Evolutionary conservation across 1,284 basidiomycete genomes (phyloP).

Genomic region (Leccinum solheimii): DNA sequence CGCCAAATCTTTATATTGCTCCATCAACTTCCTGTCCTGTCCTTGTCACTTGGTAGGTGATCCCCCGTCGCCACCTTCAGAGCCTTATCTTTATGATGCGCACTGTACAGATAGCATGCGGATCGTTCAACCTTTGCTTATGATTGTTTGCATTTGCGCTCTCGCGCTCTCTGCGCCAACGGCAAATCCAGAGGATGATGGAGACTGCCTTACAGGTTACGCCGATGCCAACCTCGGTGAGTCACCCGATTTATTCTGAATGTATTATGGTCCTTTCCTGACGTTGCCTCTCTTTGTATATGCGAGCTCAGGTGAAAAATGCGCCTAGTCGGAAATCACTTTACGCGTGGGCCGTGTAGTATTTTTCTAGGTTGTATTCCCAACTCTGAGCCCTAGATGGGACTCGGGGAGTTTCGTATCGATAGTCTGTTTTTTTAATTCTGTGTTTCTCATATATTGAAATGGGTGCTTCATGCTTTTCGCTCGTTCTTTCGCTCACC

Average conservation of each 20-base stretch:
- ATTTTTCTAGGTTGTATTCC: background rate
- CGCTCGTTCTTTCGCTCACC: background rate
- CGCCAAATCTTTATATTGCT: background rate
- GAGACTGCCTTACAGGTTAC: background rate
- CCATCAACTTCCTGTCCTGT: background rate
- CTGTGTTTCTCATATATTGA: background rate
- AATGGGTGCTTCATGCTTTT: background rate
- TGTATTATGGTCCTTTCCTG: background rate
- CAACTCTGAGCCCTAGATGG: background rate
- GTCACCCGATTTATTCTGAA: background rate
- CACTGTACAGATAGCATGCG: background rate
- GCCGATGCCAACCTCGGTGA: conserved; percentile 1
- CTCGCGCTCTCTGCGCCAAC: background rate
- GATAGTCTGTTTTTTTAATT: background rate
- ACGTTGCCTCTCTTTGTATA: background rate
- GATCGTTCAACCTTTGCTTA: background rate
- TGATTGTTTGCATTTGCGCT: background rate
- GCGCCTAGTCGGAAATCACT: background rate
- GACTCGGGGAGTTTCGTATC: background rate
- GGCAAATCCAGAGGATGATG: background rate
- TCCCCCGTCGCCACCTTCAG: background rate
- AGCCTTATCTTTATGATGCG: background rate
- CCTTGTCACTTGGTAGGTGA: background rate
- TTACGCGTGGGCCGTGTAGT: background rate
- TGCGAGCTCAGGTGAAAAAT: background rate